A percentile compares a stretch with the other conserved stretches of the same genome.
phyloP scores from a whole-genome alignment of 768 basidiomycete genomes.

The Hypholoma fasciculare region DNA sequence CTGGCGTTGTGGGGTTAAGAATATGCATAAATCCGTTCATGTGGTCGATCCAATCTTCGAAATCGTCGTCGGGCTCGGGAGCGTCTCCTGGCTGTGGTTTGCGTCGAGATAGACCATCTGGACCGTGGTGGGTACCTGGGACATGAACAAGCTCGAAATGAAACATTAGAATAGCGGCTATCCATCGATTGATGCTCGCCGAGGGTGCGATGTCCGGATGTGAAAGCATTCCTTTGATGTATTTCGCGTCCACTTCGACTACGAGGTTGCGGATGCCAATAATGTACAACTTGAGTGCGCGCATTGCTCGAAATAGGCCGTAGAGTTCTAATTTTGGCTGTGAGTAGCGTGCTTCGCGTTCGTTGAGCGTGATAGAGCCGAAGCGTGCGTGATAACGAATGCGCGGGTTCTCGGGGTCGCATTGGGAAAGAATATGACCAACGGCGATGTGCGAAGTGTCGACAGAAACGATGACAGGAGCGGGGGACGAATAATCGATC shows the following conservation, averaged over 20 bases:
- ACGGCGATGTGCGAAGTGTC: conserved; percentile 34
- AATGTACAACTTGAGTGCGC: neutral
- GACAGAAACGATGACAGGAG: conserved; percentile 31
- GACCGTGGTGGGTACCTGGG: conserved; percentile 26
- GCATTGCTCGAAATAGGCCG: conserved; percentile 25
- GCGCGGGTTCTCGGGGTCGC: too few species aligned
- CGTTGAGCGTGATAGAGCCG: conserved; percentile 28
- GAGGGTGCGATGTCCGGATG: too few species aligned
- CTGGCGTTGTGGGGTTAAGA: conserved; percentile 3
- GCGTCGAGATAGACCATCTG: neutral
- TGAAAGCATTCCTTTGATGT: too few species aligned
- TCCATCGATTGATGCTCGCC: conserved; percentile 2
- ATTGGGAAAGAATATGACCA: too few species aligned
- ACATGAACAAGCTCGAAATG: conserved; percentile 35
- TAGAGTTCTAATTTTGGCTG: conserved; percentile 37
- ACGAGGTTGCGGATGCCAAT: too few species aligned
- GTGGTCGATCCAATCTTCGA: too few species aligned
- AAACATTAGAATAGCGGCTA: conserved; percentile 22
- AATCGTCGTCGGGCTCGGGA: neutral
- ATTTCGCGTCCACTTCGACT: too few species aligned
- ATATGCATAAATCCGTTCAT: conserved; percentile 17
- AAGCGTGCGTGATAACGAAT: too few species aligned
- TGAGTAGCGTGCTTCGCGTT: conserved; percentile 23
- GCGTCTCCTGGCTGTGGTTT: conserved; percentile 9
- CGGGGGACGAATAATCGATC: conserved; percentile 21